Conservation (phyloP, 352 stramenopile genomes). For the Phytophthora pini region DNA sequence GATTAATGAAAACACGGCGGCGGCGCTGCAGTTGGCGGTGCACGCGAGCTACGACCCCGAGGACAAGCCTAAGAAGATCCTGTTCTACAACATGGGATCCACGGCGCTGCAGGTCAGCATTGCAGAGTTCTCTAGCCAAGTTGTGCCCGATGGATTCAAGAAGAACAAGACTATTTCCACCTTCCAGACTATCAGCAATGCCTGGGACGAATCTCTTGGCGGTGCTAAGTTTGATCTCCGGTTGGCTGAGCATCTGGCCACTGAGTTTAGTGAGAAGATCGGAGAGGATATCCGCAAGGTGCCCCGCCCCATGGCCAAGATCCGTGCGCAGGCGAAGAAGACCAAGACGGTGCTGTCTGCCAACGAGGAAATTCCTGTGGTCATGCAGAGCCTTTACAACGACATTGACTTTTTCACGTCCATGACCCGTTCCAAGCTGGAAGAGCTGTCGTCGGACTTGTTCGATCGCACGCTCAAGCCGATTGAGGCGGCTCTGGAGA, state of each 20-base stretch:
- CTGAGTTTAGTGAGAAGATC: conserved; percentile 95
- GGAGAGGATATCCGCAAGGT: conserved; percentile 91
- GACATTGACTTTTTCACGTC: conserved; percentile 94
- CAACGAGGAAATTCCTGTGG: conserved; percentile 97
- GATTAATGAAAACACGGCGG: conserved; percentile 98
- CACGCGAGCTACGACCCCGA: conserved; percentile 86
- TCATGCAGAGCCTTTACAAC: conserved; percentile 94
- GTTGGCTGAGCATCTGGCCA: conserved; percentile 93
- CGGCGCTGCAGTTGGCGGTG: conserved; percentile 95
- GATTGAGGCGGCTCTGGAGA: conserved; percentile 86
- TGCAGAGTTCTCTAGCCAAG: conserved; percentile 88
- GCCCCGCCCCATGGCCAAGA: conserved; percentile 94
- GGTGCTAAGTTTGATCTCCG: conserved; percentile 93
- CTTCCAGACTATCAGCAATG: conserved; percentile 94
- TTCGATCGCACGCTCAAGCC: conserved; percentile 88
- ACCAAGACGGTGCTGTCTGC: conserved; percentile 97
- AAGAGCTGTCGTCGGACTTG: conserved; percentile 91
- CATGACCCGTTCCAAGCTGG: conserved; percentile 92
- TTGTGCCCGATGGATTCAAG: conserved; percentile 88
- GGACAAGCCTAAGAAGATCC: conserved; percentile 85
- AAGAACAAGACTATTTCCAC: conserved; percentile 92
- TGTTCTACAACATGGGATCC: conserved; percentile 99
- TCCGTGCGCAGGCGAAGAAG: conserved; percentile 96
- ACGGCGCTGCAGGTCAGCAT: conserved; percentile 91
- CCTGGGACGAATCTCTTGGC: conserved; percentile 94